phyloP scores from a whole-genome alignment of 2,329 filamentous ascomycete genomes.

The Waltergamsia citrina region DNA sequence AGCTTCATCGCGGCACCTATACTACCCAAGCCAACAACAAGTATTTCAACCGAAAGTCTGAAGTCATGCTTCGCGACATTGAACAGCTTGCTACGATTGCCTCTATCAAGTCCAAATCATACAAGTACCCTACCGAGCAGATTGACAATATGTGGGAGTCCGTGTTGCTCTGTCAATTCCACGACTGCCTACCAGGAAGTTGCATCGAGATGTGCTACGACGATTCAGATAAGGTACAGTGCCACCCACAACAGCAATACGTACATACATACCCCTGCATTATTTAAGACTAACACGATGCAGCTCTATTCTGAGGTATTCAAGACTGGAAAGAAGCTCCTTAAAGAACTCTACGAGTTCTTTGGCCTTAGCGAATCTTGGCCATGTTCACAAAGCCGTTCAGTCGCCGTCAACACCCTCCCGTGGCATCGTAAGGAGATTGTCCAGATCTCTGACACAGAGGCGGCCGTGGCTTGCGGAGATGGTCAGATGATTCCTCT shows the following conservation, averaged over 20 bases:
- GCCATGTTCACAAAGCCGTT: slow-evolving; percentile 29
- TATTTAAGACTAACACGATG: slow-evolving; percentile 16
- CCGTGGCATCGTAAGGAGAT: slow-evolving; percentile 77
- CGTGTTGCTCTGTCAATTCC: slow-evolving; percentile 89
- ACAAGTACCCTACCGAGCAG: slow-evolving; percentile 89
- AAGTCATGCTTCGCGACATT: slow-evolving; percentile 77
- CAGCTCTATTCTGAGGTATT: slow-evolving; percentile 78
- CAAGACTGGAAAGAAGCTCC: slow-evolving; percentile 60
- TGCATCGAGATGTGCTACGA: slow-evolving; percentile 98
- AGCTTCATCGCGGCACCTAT: slow-evolving; percentile 93
- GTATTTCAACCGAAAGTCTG: slow-evolving; percentile 78
- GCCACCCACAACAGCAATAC: not conserved
- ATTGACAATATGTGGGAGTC: slow-evolving; percentile 95
- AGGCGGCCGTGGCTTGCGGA: slow-evolving; percentile 47
- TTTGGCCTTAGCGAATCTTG: slow-evolving; percentile 50
- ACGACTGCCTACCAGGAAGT: slow-evolving; percentile 91
- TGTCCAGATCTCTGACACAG: slow-evolving; percentile 48
- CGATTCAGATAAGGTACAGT: slow-evolving; percentile 69
- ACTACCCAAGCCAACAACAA: slow-evolving; percentile 98
- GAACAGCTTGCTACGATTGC: slow-evolving; percentile 83
- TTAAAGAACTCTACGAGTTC: slow-evolving; percentile 58
- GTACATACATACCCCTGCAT: no score
- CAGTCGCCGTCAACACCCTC: slow-evolving; percentile 71
- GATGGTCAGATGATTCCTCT: slow-evolving; percentile 42
- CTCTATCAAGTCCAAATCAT: slow-evolving; percentile 60